These are phyloP conservation scores for Lachancea meyersii DNA, from an alignment of 805 yeast genomes.

Conservation along the genomic window DNA sequence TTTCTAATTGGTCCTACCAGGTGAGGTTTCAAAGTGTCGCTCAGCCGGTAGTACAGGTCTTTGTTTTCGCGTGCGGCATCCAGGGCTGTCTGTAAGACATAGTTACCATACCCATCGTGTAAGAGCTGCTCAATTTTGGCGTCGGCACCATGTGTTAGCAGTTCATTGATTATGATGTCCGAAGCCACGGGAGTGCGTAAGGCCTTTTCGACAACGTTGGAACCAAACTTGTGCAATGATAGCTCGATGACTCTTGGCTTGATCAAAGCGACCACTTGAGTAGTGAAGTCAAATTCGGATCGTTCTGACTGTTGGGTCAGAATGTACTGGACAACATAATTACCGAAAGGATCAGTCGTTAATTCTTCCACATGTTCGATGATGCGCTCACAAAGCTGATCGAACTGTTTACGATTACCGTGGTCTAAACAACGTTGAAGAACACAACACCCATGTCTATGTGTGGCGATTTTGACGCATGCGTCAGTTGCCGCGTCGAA, in stretches of 20 bases:
- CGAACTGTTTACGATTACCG: conserved; percentile 67
- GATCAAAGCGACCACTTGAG: conserved; percentile 32
- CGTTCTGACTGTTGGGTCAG: conserved; percentile 40
- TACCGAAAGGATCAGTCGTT: conserved; percentile 91
- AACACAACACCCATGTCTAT: conserved; percentile 96
- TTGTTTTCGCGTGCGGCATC: conserved; percentile 43
- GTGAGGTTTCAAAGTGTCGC: conserved; percentile 61
- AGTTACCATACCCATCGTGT: conserved; percentile 90
- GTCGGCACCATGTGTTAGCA: conserved; percentile 34
- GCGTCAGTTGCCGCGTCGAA: conserved; percentile 75
- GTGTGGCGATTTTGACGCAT: conserved; percentile 81
- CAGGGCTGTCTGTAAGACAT: conserved; percentile 87
- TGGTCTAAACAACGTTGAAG: conserved; percentile 91
- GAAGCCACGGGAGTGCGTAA: conserved; percentile 44
- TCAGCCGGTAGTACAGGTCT: conserved; percentile 46
- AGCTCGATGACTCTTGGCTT: conserved; percentile 37
- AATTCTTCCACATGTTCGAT: conserved; percentile 63
- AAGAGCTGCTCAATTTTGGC: conserved; percentile 45
- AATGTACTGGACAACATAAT: conserved; percentile 93
- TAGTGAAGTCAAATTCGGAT: conserved; percentile 29
- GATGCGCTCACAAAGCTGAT: conserved; percentile 58
- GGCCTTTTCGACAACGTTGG: conserved; percentile 90
- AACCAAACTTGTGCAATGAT: conserved; percentile 85
- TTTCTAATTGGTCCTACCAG: conserved; percentile 66
- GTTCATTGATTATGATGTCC: conserved; percentile 45